These are phyloP conservation scores for Camellia sinensis DNA, from an alignment of 148 eudicot genomes.

Conservation along the genomic window DNA sequence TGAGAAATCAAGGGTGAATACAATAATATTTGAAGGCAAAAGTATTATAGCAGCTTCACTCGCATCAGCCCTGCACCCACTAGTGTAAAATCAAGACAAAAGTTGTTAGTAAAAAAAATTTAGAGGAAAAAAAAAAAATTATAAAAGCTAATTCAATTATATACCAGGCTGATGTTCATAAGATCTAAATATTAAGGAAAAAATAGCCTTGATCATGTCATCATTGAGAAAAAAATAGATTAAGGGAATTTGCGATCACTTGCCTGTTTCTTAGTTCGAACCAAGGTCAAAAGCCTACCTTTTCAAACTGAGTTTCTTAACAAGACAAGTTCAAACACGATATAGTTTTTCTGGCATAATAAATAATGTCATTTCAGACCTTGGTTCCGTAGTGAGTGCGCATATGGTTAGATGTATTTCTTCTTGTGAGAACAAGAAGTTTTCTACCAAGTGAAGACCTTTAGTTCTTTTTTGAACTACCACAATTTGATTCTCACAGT, in stretches of 20 bases:
- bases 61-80: slow-evolving; percentile 99
- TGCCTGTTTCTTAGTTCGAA: no score
- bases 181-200: neutral
- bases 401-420: neutral
- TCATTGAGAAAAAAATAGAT: no score
- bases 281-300: no score
- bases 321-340: no score
- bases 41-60: slow-evolving; percentile 96
- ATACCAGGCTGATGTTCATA: neutral
- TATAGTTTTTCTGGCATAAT: neutral
- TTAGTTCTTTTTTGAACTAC: neutral
- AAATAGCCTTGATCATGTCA: neutral
- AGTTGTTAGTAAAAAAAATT: slow-evolving; percentile 20
- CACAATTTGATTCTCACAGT: neutral
- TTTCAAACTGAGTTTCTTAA: no score
- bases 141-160: neutral
- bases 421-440: neutral
- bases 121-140: neutral
- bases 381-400: neutral
- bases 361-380: neutral
- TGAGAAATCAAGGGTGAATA: slow-evolving; percentile 88
- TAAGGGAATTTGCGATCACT: neutral
- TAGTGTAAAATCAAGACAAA: slow-evolving; percentile 36
- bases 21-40: slow-evolving; percentile 84
- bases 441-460: neutral